Conservation (phyloP, 208 protist species). For the Leishmania lainsoni region DNA sequence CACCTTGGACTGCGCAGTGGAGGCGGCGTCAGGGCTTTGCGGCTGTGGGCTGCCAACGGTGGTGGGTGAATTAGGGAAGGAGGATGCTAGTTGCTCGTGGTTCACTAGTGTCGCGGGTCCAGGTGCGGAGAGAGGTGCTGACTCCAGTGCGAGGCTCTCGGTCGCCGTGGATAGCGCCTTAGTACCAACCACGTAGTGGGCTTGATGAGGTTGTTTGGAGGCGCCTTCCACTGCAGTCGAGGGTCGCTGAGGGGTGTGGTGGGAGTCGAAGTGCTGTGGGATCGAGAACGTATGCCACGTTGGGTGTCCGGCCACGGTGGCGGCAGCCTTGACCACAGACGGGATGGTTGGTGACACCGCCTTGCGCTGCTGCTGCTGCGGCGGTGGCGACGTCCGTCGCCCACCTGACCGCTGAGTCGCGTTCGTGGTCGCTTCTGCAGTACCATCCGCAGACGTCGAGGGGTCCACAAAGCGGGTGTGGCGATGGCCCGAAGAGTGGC, state of each 20-base stretch:
- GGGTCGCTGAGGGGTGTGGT: conserved; percentile 11
- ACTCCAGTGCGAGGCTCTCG: not conserved
- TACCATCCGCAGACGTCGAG: not conserved
- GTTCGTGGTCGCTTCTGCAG: not conserved
- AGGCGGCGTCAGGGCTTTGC: not conserved
- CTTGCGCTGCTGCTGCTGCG: not conserved
- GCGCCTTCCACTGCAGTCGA: not conserved
- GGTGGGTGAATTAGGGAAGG: not conserved
- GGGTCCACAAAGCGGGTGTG: conserved; percentile 10
- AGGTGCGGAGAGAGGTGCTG: not conserved
- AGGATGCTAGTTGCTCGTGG: not conserved
- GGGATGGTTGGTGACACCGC: not conserved
- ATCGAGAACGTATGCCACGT: conserved; percentile 6
- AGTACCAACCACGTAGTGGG: conserved; percentile 1
- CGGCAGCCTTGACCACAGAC: not conserved
- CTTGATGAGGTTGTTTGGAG: conserved; percentile 9
- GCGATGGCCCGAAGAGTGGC: conserved; percentile 1
- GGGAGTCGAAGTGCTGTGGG: not conserved
- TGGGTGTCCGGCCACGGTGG: conserved; percentile 4
- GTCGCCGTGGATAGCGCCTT: not conserved
- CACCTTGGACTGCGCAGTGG: not conserved
- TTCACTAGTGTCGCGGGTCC: not conserved
- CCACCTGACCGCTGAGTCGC: not conserved
- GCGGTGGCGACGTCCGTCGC: not conserved
- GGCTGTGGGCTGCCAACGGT: not conserved